Conservation (phyloP, 2,329 filamentous ascomycete species). For the Aspergillus calidoustus region DNA sequence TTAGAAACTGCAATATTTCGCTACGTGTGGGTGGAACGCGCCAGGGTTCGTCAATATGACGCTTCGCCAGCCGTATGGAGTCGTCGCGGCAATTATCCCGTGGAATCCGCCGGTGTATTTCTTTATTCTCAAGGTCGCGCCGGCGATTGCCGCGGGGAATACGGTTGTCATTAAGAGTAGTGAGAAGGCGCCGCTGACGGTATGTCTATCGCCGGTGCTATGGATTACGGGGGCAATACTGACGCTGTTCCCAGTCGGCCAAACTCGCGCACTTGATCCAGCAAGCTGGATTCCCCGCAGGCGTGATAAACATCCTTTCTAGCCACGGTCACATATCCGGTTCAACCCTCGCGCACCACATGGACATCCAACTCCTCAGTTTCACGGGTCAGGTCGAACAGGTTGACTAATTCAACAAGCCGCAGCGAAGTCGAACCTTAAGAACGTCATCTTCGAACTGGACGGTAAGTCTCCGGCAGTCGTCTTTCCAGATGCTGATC, state of each 20-base stretch:
- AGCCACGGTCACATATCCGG: constrained; percentile 66
- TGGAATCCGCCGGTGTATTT: constrained; percentile 60
- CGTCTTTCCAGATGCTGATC: constrained; percentile 46
- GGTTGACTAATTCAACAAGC: constrained; percentile 56
- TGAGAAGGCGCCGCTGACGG: constrained; percentile 66
- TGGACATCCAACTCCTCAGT: constrained; percentile 64
- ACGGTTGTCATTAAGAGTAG: constrained; percentile 66
- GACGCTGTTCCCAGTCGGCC: constrained; percentile 30
- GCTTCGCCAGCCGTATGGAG: constrained; percentile 59
- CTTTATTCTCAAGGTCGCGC: constrained; percentile 59
- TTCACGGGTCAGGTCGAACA: constrained; percentile 65
- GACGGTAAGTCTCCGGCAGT: constrained; percentile 43
- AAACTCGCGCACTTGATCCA: constrained; percentile 43
- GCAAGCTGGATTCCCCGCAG: constrained; percentile 49
- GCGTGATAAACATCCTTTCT: constrained; percentile 58
- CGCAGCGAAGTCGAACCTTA: constrained; percentile 43
- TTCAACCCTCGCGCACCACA: constrained; percentile 57
- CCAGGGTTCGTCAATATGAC: constrained; percentile 34
- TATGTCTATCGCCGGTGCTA: constrained; percentile 23
- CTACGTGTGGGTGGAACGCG: constrained; percentile 34
- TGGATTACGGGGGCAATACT: too few relatives aligned
- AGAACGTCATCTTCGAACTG: constrained; percentile 39
- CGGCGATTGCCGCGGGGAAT: constrained; percentile 65
- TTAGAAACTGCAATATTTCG: constrained; percentile 33
- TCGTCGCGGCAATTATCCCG: constrained; percentile 62